Conservation (phyloP, 108 stramenopile species). For the Cyclotella baltica region DNA sequence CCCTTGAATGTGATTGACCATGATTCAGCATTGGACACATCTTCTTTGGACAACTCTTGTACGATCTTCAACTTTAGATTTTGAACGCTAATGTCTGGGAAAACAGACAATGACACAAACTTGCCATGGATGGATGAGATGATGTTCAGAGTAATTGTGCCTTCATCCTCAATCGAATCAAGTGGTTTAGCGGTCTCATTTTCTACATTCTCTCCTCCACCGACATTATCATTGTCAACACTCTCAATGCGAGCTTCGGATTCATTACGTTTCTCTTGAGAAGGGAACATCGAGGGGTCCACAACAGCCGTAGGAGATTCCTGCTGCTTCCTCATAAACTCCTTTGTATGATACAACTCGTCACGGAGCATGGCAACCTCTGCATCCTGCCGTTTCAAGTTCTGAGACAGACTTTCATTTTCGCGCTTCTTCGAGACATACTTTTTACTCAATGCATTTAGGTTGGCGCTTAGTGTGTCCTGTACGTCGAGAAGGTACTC, state of each 20-base stretch:
- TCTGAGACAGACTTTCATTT: conserved; percentile 20
- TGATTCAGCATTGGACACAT: conserved; percentile 11
- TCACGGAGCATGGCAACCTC: conserved; percentile 33
- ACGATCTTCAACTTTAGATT: conserved; percentile 42
- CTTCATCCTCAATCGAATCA: conserved; percentile 1
- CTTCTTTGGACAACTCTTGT: not conserved
- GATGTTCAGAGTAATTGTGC: conserved; percentile 41
- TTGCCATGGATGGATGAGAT: conserved; percentile 36
- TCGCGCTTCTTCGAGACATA: conserved; percentile 51
- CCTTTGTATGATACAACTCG: conserved; percentile 25
- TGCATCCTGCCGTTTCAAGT: conserved; percentile 34
- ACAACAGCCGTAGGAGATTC: not conserved
- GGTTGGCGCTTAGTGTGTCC: conserved; percentile 58
- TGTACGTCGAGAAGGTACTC: conserved; percentile 69
- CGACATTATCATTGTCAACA: not conserved
- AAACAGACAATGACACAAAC: conserved; percentile 29
- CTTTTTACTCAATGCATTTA: conserved; percentile 56
- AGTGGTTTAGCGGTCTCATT: not conserved
- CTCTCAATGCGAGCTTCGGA: not conserved
- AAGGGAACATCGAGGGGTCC: conserved; percentile 23
- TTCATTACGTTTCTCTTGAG: conserved; percentile 31
- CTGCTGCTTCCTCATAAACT: not conserved
- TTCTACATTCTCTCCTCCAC: not conserved
- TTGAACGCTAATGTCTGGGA: conserved; percentile 28
- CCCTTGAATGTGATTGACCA: conserved; percentile 30